Conservation (phyloP, 139 green algal species). For the Edaphochlamys debaryana region DNA sequence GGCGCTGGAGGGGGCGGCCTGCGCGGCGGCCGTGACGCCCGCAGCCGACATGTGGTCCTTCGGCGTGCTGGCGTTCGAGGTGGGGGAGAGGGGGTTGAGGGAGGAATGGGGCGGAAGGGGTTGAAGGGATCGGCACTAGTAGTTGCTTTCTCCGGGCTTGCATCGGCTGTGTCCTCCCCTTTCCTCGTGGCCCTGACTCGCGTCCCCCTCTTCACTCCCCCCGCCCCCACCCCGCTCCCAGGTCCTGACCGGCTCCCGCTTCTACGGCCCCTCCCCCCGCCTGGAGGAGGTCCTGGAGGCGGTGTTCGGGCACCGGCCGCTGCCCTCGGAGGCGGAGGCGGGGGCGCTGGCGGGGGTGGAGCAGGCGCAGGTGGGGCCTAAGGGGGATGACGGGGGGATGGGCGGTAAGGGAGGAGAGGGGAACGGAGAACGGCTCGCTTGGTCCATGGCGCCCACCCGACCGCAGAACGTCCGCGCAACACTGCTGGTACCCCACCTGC, state of each 20-base stretch:
- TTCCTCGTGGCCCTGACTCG: no score
- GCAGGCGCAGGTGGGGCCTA: conserved; percentile 1
- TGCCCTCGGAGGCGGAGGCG: conserved; percentile 10
- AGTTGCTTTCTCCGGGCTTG: no score
- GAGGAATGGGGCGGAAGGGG: no score
- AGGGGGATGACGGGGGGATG: background rate
- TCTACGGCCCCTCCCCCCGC: conserved; percentile 2
- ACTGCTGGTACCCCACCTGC: no score
- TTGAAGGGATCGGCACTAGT: background rate
- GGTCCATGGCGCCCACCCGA: no score
- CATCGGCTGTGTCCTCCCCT: no score
- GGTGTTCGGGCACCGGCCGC: conserved; percentile 29
- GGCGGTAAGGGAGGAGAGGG: background rate
- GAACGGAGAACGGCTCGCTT: no score
- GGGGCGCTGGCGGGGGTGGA: conserved; percentile 15
- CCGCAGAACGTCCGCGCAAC: no score
- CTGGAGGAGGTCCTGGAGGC: conserved; percentile 26
- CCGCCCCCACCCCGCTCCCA: no score
- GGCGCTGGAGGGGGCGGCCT: background rate
- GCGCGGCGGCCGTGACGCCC: conserved; percentile 3
- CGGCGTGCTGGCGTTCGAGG: conserved; percentile 31
- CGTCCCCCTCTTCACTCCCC: no score
- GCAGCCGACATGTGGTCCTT: conserved; percentile 40
- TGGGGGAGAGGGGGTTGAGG: background rate
- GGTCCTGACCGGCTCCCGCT: background rate